Base-by-base conservation (phyloP, 805 yeast species). In the Osmozyma mogii region DNA sequence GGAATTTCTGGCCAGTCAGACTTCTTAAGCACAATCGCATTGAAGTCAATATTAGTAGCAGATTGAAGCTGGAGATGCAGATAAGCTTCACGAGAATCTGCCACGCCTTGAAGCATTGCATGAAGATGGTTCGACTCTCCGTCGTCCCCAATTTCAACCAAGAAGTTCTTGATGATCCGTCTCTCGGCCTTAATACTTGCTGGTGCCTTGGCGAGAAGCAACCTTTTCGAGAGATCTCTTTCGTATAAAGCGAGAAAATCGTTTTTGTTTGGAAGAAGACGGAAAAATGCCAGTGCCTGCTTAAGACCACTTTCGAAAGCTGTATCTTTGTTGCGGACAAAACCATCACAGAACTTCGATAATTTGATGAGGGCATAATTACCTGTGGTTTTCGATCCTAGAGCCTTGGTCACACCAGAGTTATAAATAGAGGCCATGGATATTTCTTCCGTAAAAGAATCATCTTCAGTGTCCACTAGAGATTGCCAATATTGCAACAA, bases 1-100 rank as follows among this genome's bases (percentile, higher is more conserved):
- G 65, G 67, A 6, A 57, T 45, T 16, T 54, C 63, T 0, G 69
- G 68, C 69, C 69, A 63, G 22, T 50, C 38, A n/a, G 49, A 43
- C 35, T 50, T 50, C 27, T 58, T 61, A 19, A 59, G 45, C 5
- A 61, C 46, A 31, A 61, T 38, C 1, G 58, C 57, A 23, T 32
- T 42, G 38, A 61, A 60, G 10, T 50, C 56, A 19, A 49, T 29
- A 9, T 21, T 25, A 4, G 27, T 21, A 4, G 17, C 22, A 9
- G n/a, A 14, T 5, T 31, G 14, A 4, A 27, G 12, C 14, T 16
- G 15, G 20, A 28, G 18, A 21, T 31, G 28, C n/a, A 28, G 26
- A 29, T 49, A 49, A 6, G 35, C 35, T 2, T 36, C 27, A 17
- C 35, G 40, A 4, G 63, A 51, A 1, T 27, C 20, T 12, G 36